Evolutionary conservation across 2,329 filamentous ascomycete genomes (phyloP).

Genomic region (Aspergillus eucalypticola): DNA sequence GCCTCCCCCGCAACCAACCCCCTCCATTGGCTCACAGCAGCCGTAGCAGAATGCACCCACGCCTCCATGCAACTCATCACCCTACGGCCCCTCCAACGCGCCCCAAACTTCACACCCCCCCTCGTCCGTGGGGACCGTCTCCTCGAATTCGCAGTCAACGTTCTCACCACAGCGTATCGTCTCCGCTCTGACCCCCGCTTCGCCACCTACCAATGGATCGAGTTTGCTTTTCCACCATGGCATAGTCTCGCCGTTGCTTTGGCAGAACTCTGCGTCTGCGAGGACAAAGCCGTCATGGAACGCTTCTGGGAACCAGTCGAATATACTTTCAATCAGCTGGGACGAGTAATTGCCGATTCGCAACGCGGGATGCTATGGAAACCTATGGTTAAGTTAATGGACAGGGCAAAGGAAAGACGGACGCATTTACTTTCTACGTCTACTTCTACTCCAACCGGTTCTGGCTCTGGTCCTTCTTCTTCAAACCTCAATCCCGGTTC

Average conservation of each 20-base stretch:
- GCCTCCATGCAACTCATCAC: conserved; percentile 31
- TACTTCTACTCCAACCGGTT: neutral
- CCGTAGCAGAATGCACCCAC: conserved; percentile 23
- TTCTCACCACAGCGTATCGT: conserved; percentile 24
- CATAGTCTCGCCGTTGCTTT: conserved; percentile 35
- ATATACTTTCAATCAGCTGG: conserved; percentile 25
- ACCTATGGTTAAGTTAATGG: conserved; percentile 34
- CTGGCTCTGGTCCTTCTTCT: neutral
- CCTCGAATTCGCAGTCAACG: conserved; percentile 28
- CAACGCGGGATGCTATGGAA: conserved; percentile 32
- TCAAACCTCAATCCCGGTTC: too few species aligned
- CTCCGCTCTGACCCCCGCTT: conserved; percentile 24
- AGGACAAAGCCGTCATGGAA: conserved; percentile 20
- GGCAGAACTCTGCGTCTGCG: conserved; percentile 34
- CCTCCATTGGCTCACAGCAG: conserved; percentile 31
- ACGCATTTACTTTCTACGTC: conserved; percentile 6
- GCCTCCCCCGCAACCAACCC: conserved; percentile 22
- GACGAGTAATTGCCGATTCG: conserved; percentile 28
- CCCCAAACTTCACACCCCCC: conserved; percentile 25
- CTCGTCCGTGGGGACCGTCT: conserved; percentile 24
- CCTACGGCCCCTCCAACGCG: conserved; percentile 31
- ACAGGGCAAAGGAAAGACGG: conserved; percentile 22
- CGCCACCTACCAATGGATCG: conserved; percentile 30
- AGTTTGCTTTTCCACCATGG: conserved; percentile 34
- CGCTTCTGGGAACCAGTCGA: conserved; percentile 30